A percentile compares a stretch with the other conserved stretches of the same genome.
Conservation (phyloP, 371 early-diverging fungal species). For the Lichtheimia ramosa region DNA sequence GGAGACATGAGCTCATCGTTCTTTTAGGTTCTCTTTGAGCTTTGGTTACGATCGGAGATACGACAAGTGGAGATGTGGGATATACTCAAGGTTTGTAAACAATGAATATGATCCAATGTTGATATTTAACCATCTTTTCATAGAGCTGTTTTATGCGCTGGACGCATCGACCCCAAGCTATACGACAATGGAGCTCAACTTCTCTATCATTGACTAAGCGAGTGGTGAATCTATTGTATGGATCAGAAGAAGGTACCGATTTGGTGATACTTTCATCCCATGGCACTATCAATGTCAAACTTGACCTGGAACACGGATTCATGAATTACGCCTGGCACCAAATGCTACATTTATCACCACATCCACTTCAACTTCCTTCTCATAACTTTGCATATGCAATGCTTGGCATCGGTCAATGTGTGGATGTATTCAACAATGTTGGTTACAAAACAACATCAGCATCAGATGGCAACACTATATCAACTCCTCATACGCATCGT, state of each 20-base stretch:
- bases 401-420: constrained; percentile 63
- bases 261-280: constrained; percentile 53
- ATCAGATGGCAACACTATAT: too few relatives aligned
- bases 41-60: constrained; percentile 72
- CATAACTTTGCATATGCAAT: constrained; percentile 70
- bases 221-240: constrained; percentile 63
- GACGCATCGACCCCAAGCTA: constrained; percentile 69
- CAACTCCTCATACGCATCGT: too few relatives aligned
- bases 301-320: constrained; percentile 67
- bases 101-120: too few relatives aligned
- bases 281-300: constrained; percentile 52
- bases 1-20: background rate
- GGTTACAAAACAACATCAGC: constrained; percentile 12
- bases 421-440: constrained; percentile 58
- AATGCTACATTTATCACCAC: constrained; percentile 64
- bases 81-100: constrained; percentile 44
- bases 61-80: constrained; percentile 76
- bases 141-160: constrained; percentile 62
- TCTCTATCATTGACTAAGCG: constrained; percentile 61
- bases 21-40: constrained; percentile 62
- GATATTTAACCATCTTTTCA: background rate
- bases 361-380: constrained; percentile 61
- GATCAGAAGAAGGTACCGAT: constrained; percentile 58
- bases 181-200: constrained; percentile 73
- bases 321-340: constrained; percentile 75